Base-by-base conservation (phyloP, 257 asterid species). In the Petunia axillaris region DNA sequence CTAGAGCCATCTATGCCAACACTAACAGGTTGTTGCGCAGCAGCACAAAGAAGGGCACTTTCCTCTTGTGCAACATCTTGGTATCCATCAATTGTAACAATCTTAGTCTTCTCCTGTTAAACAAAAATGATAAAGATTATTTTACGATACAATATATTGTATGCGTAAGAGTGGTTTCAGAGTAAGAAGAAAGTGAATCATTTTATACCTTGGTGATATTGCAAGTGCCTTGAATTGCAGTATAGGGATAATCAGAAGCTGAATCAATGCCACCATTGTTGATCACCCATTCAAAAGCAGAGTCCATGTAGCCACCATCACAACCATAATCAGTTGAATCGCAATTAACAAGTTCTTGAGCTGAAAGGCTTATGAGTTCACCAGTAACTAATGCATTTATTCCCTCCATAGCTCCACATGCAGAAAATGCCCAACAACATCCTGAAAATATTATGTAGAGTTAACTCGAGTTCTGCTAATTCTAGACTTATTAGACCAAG, bases 391-490 rank as follows among this genome's bases (percentile, higher is more conserved):
- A 7, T 52, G 82, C 83, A 65, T 57, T 84, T 79, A 74, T 67
- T 54, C 83, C 89, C 60, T 86, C 84, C 16, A 84, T 57, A 11
- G 84, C 81, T 53, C 87, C 87, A 25, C 80, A 65, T 16, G 88
- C 58, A 9, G 86, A 85, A 60, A 85, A 85, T 25, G 87, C 85
- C 89, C 85, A 83, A 43, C 85, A 75, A 76, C 85, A 64, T 75
- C 87, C 87, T 86, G 46, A 16, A 38, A 11, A 68, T 41, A 43
- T 39, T 38, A 11, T 25, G 63, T 9, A 44, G 2, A 50, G 5
- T 10, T 8, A 13, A 11, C 78, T 1, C 5, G 25, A 25, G 25
- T 25, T 25, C 25, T 25, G 25, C 3, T 57, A 5, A n/a, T 16
- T 57, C n/a, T 7, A 57, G 63, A 15, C 63, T 57, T 57, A 4